Evolutionary conservation across 2,329 filamentous ascomycete species (phyloP).

Genomic region (Sclerotinia minor): DNA sequence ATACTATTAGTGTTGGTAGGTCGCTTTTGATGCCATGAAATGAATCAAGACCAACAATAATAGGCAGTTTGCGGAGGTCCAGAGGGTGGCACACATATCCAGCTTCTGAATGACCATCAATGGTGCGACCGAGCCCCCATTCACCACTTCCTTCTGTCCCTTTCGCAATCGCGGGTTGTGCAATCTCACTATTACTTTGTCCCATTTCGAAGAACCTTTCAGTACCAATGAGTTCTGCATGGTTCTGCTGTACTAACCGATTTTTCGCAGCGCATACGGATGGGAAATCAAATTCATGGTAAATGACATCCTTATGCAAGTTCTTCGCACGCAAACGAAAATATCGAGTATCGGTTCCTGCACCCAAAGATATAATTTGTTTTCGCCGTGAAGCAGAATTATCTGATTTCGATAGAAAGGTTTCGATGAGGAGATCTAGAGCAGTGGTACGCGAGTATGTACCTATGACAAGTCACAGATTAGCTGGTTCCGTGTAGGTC

Average conservation of each 20-base stretch:
- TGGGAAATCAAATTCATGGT: slow-evolving; percentile 92
- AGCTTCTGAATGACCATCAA: slow-evolving; percentile 28
- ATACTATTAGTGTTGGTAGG: slow-evolving; percentile 81
- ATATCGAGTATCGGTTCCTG: slow-evolving; percentile 87
- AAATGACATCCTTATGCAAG: slow-evolving; percentile 54
- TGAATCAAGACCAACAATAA: slow-evolving; percentile 25
- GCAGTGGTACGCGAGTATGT: slow-evolving; percentile 90
- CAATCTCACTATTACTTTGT: slow-evolving; percentile 34
- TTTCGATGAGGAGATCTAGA: slow-evolving; percentile 73
- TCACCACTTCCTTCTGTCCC: slow-evolving; percentile 32
- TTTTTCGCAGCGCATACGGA: slow-evolving; percentile 63
- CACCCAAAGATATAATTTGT: slow-evolving; percentile 90
- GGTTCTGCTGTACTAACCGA: slow-evolving; percentile 27
- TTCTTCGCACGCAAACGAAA: slow-evolving; percentile 61
- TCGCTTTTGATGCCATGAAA: slow-evolving; percentile 53
- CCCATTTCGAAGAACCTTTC: slow-evolving; percentile 10
- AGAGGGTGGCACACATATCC: slow-evolving; percentile 52
- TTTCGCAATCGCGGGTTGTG: slow-evolving; percentile 34
- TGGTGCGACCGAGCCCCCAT: slow-evolving; percentile 35
- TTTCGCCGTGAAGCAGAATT: slow-evolving; percentile 43
- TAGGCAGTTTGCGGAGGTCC: slow-evolving; percentile 40
- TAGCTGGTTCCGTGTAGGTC: slow-evolving; percentile 7
- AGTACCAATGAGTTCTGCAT: neutral
- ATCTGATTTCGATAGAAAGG: slow-evolving; percentile 57
- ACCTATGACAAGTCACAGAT: slow-evolving; percentile 50